phyloP scores from a whole-genome alignment of 148 eudicot genomes.

The Silene uniflora region DNA sequence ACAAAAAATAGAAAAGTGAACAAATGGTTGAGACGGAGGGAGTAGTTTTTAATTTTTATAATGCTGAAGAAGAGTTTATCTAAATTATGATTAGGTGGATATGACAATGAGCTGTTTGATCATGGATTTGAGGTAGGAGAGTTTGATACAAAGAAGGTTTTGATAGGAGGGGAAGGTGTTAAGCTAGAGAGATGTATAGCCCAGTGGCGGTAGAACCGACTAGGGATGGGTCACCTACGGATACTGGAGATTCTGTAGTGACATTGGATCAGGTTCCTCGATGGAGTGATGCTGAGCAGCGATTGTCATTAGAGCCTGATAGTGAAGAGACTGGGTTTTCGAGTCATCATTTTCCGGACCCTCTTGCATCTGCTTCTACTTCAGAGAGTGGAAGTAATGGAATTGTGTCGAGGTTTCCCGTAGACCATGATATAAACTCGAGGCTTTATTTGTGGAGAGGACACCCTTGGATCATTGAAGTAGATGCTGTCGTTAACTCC shows the following conservation, averaged over 20 bases:
- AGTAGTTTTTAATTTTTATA: too few relatives aligned
- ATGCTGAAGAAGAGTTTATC: not conserved
- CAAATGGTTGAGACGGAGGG: not conserved
- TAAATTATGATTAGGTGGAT: conserved; percentile 24
- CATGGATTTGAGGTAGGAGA: conserved; percentile 18
- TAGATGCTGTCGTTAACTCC: conserved; percentile 98
- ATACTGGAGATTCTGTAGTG: conserved; percentile 71
- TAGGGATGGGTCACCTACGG: conserved; percentile 68
- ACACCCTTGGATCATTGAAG: conserved; percentile 97
- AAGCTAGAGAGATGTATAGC: conserved; percentile 36
- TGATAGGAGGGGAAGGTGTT: conserved; percentile 26
- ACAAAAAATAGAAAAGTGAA: too few relatives aligned
- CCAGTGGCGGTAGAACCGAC: conserved; percentile 53
- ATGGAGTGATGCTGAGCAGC: conserved; percentile 79
- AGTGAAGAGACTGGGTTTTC: conserved; percentile 52
- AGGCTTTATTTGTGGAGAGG: conserved; percentile 97
- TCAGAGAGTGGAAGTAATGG: conserved; percentile 60
- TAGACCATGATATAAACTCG: conserved; percentile 78
- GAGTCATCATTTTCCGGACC: conserved; percentile 64
- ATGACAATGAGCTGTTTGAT: conserved; percentile 6
- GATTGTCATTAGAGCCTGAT: conserved; percentile 51
- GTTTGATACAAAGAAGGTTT: conserved; percentile 11
- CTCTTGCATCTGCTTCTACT: conserved; percentile 66
- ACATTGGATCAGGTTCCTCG: conserved; percentile 94
- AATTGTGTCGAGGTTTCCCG: conserved; percentile 75